Conservation (phyloP, 352 stramenopile genomes). For the Saprolegnia diclina region DNA sequence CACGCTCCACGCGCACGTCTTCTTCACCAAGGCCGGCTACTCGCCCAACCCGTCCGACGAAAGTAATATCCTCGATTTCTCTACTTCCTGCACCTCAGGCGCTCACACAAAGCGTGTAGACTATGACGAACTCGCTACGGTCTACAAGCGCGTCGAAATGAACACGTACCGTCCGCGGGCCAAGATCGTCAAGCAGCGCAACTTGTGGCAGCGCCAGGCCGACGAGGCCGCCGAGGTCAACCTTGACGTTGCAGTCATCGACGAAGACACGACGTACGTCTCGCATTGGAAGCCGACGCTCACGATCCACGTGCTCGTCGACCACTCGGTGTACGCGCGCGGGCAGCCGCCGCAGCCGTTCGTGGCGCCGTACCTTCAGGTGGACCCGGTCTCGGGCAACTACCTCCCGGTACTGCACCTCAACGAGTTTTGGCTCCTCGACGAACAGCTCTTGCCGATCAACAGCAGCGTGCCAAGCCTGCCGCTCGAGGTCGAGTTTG, state of each 20-base stretch:
- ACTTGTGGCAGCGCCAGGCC: constrained; percentile 41
- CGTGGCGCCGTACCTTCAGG: constrained; percentile 47
- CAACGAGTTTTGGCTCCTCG: constrained; percentile 94
- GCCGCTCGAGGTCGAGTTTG: constrained; percentile 82
- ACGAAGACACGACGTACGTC: constrained; percentile 41
- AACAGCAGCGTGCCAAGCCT: constrained; percentile 83
- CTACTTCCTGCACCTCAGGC: background rate
- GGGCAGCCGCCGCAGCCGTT: constrained; percentile 57
- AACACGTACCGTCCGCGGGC: constrained; percentile 68
- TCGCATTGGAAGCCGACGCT: constrained; percentile 78
- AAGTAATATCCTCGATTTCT: background rate
- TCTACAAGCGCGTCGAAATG: constrained; percentile 58
- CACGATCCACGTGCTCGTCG: constrained; percentile 61
- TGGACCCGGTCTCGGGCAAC: constrained; percentile 47
- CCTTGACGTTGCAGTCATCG: constrained; percentile 4
- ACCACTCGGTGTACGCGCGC: constrained; percentile 61
- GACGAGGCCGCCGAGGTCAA: constrained; percentile 19
- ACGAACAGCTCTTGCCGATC: constrained; percentile 79
- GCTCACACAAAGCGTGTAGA: constrained; percentile 21
- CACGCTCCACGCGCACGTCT: constrained; percentile 82
- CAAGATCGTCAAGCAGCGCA: constrained; percentile 72
- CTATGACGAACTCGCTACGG: constrained; percentile 47
- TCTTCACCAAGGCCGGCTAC: constrained; percentile 63
- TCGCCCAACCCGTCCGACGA: constrained; percentile 61
- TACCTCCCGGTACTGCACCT: constrained; percentile 89